Evolutionary conservation across 1,139 yeast species (phyloP).

Genomic region (Magnusiomyces magnusii): DNA sequence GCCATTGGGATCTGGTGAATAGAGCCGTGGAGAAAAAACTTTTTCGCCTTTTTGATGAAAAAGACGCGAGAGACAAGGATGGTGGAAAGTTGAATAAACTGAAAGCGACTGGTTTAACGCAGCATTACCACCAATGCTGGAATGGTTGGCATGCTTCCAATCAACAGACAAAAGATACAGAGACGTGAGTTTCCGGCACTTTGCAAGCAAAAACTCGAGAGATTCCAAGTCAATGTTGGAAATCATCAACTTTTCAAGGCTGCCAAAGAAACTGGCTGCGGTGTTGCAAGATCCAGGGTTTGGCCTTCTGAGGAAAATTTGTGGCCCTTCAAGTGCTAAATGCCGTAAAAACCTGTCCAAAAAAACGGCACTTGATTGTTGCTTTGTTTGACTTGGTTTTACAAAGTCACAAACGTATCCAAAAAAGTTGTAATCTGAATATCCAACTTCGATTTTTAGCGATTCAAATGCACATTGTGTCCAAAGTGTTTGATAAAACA

Average conservation of each 20-base stretch:
- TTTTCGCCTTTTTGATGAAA: not conserved
- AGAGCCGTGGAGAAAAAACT: not conserved
- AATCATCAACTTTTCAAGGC: not conserved
- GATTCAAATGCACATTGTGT: not conserved
- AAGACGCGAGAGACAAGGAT: not conserved
- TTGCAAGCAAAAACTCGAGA: not conserved
- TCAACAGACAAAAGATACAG: not conserved
- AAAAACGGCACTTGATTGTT: no score
- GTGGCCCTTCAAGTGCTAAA: not conserved
- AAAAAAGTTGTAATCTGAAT: not conserved
- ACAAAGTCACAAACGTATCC: not conserved
- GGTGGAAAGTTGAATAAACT: not conserved
- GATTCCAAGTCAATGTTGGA: not conserved
- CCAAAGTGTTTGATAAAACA: not conserved
- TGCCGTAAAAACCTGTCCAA: not conserved
- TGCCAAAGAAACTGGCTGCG: not conserved
- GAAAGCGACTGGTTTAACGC: not conserved
- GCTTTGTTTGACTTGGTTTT: not conserved
- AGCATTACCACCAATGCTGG: no score
- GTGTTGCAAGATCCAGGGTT: not conserved
- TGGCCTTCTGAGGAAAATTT: no score
- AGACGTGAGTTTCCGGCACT: not conserved
- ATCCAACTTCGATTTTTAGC: not conserved
- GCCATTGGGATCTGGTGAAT: not conserved
- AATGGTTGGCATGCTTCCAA: not conserved